Evolutionary conservation across 2,329 filamentous ascomycete species (phyloP).

Genomic region (Xylaria arbuscula): DNA sequence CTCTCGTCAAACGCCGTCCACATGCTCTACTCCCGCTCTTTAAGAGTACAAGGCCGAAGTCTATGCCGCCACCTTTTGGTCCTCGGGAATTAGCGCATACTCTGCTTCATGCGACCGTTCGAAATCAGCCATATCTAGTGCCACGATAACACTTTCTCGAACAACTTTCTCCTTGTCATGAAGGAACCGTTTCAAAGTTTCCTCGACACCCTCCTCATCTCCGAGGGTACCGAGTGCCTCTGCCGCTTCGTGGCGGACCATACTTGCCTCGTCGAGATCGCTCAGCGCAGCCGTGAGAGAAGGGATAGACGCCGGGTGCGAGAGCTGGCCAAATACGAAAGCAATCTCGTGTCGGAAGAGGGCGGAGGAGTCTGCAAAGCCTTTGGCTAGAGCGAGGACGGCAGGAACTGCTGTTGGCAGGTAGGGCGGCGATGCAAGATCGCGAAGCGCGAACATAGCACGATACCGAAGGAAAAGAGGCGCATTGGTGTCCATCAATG

Average conservation of each 20-base stretch:
- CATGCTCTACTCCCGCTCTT: conserved; percentile 33
- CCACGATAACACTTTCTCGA: conserved; percentile 92
- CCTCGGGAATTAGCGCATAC: conserved; percentile 88
- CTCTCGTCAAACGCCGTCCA: conserved; percentile 39
- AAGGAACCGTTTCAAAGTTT: conserved; percentile 82
- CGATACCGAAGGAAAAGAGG: conserved; percentile 94
- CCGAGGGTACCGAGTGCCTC: conserved; percentile 95
- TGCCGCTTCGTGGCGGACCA: conserved; percentile 97
- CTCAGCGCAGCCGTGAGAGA: conserved; percentile 82
- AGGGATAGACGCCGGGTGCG: conserved; percentile 95
- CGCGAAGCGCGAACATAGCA: conserved; percentile 97
- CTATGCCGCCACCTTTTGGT: conserved; percentile 54
- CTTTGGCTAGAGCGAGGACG: conserved; percentile 84
- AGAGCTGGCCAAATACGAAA: conserved; percentile 96
- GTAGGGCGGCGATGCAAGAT: conserved; percentile 92
- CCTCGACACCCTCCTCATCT: conserved; percentile 92
- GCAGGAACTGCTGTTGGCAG: conserved; percentile 90
- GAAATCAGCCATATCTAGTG: conserved; percentile 97
- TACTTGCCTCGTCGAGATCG: conserved; percentile 84
- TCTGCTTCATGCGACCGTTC: conserved; percentile 89
- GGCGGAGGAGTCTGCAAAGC: conserved; percentile 85
- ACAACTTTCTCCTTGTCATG: conserved; percentile 94
- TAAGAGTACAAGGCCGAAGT: conserved; percentile 21
- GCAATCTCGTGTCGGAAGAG: conserved; percentile 98
- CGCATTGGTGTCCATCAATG: conserved; percentile 79